Evolutionary conservation across 139 green algal genomes (phyloP), one percentile per base, ranked within the genome.

Genomic region (Microglena sp.): DNA sequence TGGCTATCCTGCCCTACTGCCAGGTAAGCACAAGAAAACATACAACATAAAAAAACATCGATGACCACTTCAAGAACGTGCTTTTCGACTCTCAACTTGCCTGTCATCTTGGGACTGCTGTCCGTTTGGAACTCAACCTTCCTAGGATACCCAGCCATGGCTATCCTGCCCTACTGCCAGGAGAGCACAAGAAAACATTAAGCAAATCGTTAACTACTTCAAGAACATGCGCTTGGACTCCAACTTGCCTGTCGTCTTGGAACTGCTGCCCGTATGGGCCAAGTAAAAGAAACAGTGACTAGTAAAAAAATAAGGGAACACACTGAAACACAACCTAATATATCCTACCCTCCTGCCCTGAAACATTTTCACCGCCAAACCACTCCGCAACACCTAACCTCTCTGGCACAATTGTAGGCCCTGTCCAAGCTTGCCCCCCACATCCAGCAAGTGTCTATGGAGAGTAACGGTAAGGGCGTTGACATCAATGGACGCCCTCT

Each of bases 391-490:
- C n/a, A n/a, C n/a, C n/a, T n/a, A n/a, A n/a, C n/a, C n/a, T 50
- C 18, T 50, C 40, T 50, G 11, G 18, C 18, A 11, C 11, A 50
- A 11, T 18, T 32, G 7, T 92, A 95, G 80, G 92, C 94, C 0
- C 81, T 99, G 65, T 85, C 88, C 59, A 97, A 98, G 81, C 84
- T 99, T 54, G 82, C 94, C 1, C 89, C 94, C 2, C 94, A 99
- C 86, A 97, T 98, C 63, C 94, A 99, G 81, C 74, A 80, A 60
- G 88, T 99, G 69, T 85, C 79, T 33, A 99, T 99, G 94, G 94
- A 99, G 82, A 90, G 75, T 70, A 99, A 99, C 67, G 94, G 94
- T 70, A 99, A 99, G 85, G 90, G 94, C 2, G 94, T 99, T 15
- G 79, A 83, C 66, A 91, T 97, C 3, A 79, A 96, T 65, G 94